phyloP scores from a whole-genome alignment of 805 yeast genomes.

The Suhomyces canberraensis region DNA sequence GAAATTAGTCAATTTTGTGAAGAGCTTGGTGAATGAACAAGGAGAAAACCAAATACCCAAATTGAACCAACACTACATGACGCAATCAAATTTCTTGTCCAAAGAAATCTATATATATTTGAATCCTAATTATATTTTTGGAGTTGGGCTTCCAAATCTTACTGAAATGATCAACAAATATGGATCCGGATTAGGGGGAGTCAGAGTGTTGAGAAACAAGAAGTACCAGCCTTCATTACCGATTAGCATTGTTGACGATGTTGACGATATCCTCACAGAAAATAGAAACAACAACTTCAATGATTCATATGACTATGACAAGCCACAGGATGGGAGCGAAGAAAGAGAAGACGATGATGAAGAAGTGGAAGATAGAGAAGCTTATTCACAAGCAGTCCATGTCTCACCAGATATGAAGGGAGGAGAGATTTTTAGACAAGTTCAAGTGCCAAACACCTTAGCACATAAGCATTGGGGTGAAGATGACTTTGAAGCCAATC shows the following conservation, averaged over 20 bases:
- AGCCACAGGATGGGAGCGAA: constrained; percentile 13
- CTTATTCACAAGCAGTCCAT: too few relatives aligned
- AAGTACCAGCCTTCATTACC: constrained; percentile 73
- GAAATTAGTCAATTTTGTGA: constrained; percentile 24
- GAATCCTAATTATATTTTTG: constrained; percentile 51
- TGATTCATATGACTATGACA: constrained; percentile 30
- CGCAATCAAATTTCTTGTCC: constrained; percentile 36
- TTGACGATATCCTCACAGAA: constrained; percentile 54
- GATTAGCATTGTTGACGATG: constrained; percentile 60
- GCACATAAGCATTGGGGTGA: constrained; percentile 50
- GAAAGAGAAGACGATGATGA: constrained; percentile 21
- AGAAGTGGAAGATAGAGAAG: neutral
- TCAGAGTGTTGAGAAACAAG: constrained; percentile 49
- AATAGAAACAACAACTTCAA: constrained; percentile 27
- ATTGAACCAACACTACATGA: constrained; percentile 34
- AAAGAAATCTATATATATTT: constrained; percentile 45
- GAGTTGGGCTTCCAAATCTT: constrained; percentile 67
- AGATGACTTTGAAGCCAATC: constrained; percentile 58
- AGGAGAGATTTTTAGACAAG: constrained; percentile 47
- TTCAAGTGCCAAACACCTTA: constrained; percentile 47
- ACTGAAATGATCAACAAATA: constrained; percentile 70
- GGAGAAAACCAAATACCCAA: constrained; percentile 34
- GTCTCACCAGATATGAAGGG: constrained; percentile 30
- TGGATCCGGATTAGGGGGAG: constrained; percentile 73
- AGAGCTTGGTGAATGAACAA: constrained; percentile 31